phyloP scores from a whole-genome alignment of 2,329 filamentous ascomycete species.

The Fusarium algeriense region DNA sequence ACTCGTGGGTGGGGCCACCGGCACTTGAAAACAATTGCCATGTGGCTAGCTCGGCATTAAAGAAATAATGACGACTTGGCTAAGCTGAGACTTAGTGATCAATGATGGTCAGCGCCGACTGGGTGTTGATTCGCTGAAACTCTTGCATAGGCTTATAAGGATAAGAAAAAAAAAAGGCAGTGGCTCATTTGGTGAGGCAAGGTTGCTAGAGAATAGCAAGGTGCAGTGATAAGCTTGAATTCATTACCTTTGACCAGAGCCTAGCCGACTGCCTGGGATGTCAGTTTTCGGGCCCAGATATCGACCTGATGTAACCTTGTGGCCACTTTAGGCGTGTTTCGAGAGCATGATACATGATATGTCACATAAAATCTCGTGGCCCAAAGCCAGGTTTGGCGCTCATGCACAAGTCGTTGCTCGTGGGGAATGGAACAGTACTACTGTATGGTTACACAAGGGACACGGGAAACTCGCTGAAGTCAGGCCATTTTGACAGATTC shows the following conservation, averaged over 20 bases:
- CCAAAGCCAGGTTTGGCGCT: not conserved
- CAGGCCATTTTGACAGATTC: slow-evolving; percentile 29
- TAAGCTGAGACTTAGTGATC: not conserved
- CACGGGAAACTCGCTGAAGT: slow-evolving; percentile 16
- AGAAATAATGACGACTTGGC: slow-evolving; percentile 15
- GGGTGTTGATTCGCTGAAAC: not conserved
- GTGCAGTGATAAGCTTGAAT: not conserved
- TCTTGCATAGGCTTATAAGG: not conserved
- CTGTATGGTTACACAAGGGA: slow-evolving; percentile 25
- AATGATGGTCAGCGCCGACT: not conserved
- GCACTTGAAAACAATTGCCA: slow-evolving; percentile 24
- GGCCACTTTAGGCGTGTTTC: not conserved
- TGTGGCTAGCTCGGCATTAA: slow-evolving; percentile 29
- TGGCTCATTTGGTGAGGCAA: not conserved
- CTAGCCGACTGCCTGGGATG: not conserved
- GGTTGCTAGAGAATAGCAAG: not conserved
- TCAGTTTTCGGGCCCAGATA: not conserved
- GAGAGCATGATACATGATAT: slow-evolving; percentile 17
- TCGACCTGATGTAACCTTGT: slow-evolving; percentile 9
- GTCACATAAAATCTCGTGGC: slow-evolving; percentile 2
- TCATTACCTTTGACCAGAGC: not conserved
- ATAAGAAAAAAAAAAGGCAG: not conserved
- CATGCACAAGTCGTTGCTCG: slow-evolving; percentile 1
- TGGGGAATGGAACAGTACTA: not conserved
- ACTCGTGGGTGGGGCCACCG: slow-evolving; percentile 18